phyloP scores from a whole-genome alignment of 2,329 filamentous ascomycete genomes.

The Beauveria bassiana region DNA sequence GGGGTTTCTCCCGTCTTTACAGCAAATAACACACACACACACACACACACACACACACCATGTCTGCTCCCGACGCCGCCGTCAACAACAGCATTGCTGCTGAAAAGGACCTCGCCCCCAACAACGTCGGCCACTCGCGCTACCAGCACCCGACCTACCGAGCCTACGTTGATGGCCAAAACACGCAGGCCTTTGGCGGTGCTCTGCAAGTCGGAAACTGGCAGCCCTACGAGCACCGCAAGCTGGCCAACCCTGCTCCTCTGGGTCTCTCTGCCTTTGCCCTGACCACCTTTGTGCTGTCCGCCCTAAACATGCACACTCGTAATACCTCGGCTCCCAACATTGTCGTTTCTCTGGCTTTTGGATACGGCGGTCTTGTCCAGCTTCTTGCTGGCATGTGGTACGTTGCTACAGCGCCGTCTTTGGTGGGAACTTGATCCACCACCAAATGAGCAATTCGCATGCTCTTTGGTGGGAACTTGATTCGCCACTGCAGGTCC shows the following conservation, averaged over 20 bases:
- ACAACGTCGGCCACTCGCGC: conserved; percentile 14
- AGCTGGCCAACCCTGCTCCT: conserved; percentile 73
- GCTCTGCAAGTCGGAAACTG: conserved; percentile 65
- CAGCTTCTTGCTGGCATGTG: conserved; percentile 82
- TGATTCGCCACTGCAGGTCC: neutral
- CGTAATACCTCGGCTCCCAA: conserved; percentile 53
- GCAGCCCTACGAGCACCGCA: conserved; percentile 56
- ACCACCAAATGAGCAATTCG: no score
- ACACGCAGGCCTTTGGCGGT: conserved; percentile 53
- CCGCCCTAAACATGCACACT: conserved; percentile 62
- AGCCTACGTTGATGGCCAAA: conserved; percentile 10
- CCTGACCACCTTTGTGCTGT: conserved; percentile 74
- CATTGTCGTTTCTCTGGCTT: conserved; percentile 61
- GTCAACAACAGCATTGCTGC: conserved; percentile 1
- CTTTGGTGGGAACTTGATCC: no score
- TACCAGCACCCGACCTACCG: conserved; percentile 2
- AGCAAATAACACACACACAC: neutral
- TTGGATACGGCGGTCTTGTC: conserved; percentile 70
- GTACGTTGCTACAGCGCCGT: conserved; percentile 40
- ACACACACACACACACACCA: neutral
- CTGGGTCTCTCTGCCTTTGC: conserved; percentile 73
- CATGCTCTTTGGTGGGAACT: neutral
- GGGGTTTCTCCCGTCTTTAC: neutral
- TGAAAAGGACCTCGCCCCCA: conserved; percentile 15
- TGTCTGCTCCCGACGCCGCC: conserved; percentile 4